Conservation (phyloP, 305 asterid species). For the Rubia tinctorum region DNA sequence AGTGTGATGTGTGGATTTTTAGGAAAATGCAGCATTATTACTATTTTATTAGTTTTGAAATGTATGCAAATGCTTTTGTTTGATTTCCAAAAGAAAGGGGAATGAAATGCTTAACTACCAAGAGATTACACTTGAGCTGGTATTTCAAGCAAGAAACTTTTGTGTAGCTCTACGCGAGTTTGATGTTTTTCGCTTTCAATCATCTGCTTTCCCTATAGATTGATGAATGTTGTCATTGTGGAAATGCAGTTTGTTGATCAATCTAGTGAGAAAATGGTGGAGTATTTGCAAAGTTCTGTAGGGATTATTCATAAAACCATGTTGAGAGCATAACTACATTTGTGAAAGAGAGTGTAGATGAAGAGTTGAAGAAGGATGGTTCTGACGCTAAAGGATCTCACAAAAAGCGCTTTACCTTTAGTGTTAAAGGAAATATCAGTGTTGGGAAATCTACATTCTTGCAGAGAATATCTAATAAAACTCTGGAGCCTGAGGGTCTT, state of each 20-base stretch:
- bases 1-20: neutral
- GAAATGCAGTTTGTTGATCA: conserved; percentile 52
- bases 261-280: conserved; percentile 84
- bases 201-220: neutral
- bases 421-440: conserved; percentile 97
- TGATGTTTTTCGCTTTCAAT: neutral
- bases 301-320: conserved; percentile 89
- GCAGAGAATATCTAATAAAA: conserved; percentile 90
- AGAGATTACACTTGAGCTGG: neutral
- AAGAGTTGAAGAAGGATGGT: conserved; percentile 57
- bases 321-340: conserved; percentile 88
- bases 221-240: neutral
- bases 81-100: neutral
- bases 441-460: conserved; percentile 94
- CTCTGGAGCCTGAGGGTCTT: conserved; percentile 86
- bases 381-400: conserved; percentile 31
- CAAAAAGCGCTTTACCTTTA: conserved; percentile 72
- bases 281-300: conserved; percentile 76
- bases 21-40: neutral
- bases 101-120: neutral
- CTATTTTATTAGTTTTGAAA: neutral
- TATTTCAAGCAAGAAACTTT: neutral
- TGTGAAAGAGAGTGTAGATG: conserved; percentile 87
- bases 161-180: neutral
- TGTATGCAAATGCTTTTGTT: neutral